Evolutionary conservation across 148 eudicot genomes (phyloP), one percentile per base, ranked within the genome.

Genomic region (Drosera capensis): DNA sequence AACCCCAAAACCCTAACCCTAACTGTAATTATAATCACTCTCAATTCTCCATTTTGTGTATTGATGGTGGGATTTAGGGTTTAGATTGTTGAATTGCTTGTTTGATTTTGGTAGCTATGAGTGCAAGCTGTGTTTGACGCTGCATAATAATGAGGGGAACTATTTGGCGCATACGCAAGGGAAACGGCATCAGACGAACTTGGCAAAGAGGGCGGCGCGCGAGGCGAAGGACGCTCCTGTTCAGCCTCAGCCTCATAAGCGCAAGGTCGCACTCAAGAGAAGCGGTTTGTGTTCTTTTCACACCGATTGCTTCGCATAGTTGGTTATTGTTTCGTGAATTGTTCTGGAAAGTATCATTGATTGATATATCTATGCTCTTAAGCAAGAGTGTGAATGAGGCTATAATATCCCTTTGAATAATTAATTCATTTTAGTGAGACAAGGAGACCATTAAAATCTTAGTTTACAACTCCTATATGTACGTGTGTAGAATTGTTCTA

Each of bases 101-200:
- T n/a, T 28, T 17, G 26, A 13, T 0, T 21, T 17, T 42, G 38
- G 43, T 57, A 82, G 97, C 51, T 88, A 88, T 19, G 97, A 88
- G 70, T 88, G 97, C 31, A 88, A 88, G 65, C 83, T 88, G 16
- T 88, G 97, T 49, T 41, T 88, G 35, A 88, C 97, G 3, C 45
- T 88, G 59, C 97, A 88, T 62, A 88, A 88, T 65, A 88, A 88
- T 46, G 97, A 88, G 72, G 97, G 97, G 8, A 88, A 88, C 37
- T 88, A 88, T 64, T 71, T 88, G 92, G 97, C 97, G 20, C 97
- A 88, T 39, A 88, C 97, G 2, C 97, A 88, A 35, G 97, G 97
- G 20, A 88, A 88, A 52, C 75, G 97, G 1, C 97, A 88, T 49
- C 97, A 88, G 74, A 83, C 97, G 23, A 88, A 88, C 61, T 63